Evolutionary conservation across 306 rosid species (phyloP), one percentile per base, ranked within the genome.

Genomic region (Lablab purpureus): DNA sequence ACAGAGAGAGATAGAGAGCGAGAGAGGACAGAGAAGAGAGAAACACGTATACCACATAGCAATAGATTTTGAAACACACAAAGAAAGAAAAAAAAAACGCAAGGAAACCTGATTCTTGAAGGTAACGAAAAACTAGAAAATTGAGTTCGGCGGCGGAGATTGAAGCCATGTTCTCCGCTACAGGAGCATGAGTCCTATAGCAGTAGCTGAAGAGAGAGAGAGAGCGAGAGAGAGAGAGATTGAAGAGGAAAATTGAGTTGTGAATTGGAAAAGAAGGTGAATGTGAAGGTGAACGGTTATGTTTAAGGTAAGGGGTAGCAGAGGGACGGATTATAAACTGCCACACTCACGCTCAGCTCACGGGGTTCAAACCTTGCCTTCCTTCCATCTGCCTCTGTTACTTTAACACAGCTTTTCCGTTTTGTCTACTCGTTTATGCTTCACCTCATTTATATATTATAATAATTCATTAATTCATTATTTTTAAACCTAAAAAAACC

Each of bases 131-230:
- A 9, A 94, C 90, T 0, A 94, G 92, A 74, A 78, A 94, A 71
- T 94, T 94, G 85, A 94, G 86, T 74, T 94, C 97, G 72, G 84
- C 94, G 85, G 98, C 91, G 55, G 97, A 87, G 74, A 92, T 76
- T 81, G 97, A 73, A 13, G 88, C 36, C 97, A 92, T 94, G 62
- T 81, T 81, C 73, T 72, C 13, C 68, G 79, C 70, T 67, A 87
- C 63, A 77, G 63, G 64, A 82, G 52, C 96, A 86, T 89, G 87
- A 40, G 54, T 43, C 49, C 15, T 43, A 1, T 10, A 43, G 17
- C 13, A 3, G 49, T 11, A 43, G 5, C 49, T 40, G 1, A 62
- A 0, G 3, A 28, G 65, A 54, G 52, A n/a, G n/a, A n/a, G n/a
- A n/a, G n/a, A n/a, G n/a, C n/a, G 3, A 28, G 65, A 54, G 52